Evolutionary conservation across 2,329 filamentous ascomycete species (phyloP).

Genomic region (Fusarium nisikadoi): DNA sequence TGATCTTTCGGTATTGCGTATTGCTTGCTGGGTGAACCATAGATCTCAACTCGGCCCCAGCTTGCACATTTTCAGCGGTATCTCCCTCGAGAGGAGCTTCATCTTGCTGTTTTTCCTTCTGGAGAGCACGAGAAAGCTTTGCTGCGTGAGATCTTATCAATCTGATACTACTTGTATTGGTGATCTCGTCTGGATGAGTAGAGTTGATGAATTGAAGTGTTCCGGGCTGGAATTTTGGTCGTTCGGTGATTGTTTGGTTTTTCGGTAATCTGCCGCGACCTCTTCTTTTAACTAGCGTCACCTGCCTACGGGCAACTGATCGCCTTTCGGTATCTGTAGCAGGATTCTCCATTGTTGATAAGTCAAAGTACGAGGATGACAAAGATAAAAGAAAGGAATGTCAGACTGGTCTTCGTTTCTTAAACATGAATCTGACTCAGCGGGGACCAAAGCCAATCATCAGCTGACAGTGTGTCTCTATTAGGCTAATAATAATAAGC

Average conservation of each 20-base stretch:
- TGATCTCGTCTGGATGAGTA: not conserved
- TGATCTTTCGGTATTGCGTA: not conserved
- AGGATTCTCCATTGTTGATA: not conserved
- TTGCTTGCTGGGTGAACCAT: too few relatives aligned
- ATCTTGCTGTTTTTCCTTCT: not conserved
- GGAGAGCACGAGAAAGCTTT: not conserved
- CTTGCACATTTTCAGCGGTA: too few relatives aligned
- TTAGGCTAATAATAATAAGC: not conserved
- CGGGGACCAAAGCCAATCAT: not conserved
- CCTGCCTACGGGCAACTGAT: not conserved
- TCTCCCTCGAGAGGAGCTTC: not conserved
- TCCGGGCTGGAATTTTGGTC: not conserved
- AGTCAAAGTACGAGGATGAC: not conserved
- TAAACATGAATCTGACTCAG: not conserved
- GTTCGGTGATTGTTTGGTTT: not conserved
- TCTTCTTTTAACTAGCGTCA: not conserved
- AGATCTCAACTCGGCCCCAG: not conserved
- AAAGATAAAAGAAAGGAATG: not conserved
- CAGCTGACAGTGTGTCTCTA: not conserved
- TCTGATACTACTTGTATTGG: not conserved
- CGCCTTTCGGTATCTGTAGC: not conserved
- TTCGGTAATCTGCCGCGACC: constrained; percentile 7
- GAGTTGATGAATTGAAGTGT: constrained; percentile 12
- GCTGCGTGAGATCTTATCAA: constrained; percentile 16
- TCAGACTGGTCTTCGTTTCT: not conserved